Conservation (phyloP, 1,139 yeast genomes). For the Pichia terricola region DNA sequence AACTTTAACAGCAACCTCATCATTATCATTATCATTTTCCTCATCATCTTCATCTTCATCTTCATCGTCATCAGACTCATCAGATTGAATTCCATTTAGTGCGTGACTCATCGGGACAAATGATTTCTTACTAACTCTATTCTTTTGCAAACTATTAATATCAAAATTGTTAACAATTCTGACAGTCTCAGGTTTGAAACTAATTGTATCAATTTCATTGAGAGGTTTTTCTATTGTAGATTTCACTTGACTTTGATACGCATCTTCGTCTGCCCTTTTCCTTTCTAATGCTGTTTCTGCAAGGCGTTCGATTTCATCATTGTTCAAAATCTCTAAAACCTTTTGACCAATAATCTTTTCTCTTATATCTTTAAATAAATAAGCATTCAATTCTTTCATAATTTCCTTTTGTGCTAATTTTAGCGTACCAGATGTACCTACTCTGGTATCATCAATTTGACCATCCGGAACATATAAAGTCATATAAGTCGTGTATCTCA, state of each 20-base stretch:
- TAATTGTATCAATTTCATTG: no score
- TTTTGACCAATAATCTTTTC: constrained; percentile 69
- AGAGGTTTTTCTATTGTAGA: no score
- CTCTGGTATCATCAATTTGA: constrained; percentile 16
- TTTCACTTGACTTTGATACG: no score
- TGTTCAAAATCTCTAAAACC: constrained; percentile 52
- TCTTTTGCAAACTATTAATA: constrained; percentile 9
- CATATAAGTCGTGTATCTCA: constrained; percentile 46
- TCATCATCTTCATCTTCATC: constrained; percentile 12
- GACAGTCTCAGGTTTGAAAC: constrained; percentile 1
- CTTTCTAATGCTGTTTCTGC: constrained; percentile 28
- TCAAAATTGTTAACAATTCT: constrained; percentile 11
- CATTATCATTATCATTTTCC: constrained; percentile 2
- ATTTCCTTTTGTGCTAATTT: constrained; percentile 42
- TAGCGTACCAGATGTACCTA: constrained; percentile 16
- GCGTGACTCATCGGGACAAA: constrained; percentile 65
- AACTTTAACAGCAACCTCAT: not conserved
- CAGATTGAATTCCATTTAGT: constrained; percentile 26
- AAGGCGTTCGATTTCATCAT: constrained; percentile 47
- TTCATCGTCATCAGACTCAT: constrained; percentile 20
- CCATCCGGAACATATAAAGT: constrained; percentile 32
- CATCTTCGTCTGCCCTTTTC: constrained; percentile 19
- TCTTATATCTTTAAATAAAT: constrained; percentile 62
- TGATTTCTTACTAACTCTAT: constrained; percentile 9
- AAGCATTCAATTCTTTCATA: constrained; percentile 53